Evolutionary conservation across 2,329 filamentous ascomycete species (phyloP).

Genomic region (Aspergillus ibericus): DNA sequence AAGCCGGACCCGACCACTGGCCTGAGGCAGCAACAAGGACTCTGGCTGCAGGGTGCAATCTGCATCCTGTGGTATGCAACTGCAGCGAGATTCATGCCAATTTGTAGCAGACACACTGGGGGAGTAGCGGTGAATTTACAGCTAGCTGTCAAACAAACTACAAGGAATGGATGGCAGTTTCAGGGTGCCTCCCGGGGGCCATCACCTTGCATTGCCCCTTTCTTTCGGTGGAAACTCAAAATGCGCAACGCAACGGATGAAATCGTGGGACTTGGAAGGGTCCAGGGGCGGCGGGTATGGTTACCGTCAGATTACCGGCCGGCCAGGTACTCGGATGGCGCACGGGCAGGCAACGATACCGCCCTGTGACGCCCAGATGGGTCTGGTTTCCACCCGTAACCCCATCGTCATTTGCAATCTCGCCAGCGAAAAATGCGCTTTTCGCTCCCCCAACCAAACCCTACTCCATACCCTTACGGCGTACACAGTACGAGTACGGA

Average conservation of each 20-base stretch:
- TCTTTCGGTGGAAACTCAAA: neutral
- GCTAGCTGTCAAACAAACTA: neutral
- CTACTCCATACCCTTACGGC: neutral
- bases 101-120: neutral
- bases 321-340: neutral
- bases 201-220: slow-evolving; percentile 10
- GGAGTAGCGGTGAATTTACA: slow-evolving; percentile 4
- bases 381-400: neutral
- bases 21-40: neutral
- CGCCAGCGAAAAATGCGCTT: neutral
- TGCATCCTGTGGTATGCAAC: neutral
- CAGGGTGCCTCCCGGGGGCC: neutral
- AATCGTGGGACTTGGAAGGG: neutral
- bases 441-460: neutral
- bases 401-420: neutral
- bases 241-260: neutral
- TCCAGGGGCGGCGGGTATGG: slow-evolving; percentile 13
- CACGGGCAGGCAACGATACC: neutral
- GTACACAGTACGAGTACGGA: neutral
- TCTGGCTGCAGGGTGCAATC: no score
- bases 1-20: neutral
- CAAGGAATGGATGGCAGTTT: slow-evolving; percentile 1
- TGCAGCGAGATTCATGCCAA: neutral
- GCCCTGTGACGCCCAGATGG: neutral
- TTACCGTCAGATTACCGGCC: slow-evolving; percentile 10